Evolutionary conservation across 208 protist genomes (phyloP).

Genomic region (Wallacemonas sp.): DNA sequence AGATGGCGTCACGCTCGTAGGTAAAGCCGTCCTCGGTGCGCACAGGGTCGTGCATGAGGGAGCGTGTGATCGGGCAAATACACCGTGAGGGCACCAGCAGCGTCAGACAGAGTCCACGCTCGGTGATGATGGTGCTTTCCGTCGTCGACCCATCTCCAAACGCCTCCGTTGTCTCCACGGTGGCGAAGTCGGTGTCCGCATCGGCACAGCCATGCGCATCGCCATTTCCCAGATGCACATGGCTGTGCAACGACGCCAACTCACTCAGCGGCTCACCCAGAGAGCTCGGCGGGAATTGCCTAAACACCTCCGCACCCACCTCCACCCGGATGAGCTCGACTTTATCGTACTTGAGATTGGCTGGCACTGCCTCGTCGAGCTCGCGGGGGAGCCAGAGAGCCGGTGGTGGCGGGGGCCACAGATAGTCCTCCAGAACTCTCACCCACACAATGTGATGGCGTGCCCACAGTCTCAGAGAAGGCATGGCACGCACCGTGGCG

Average conservation of each 20-base stretch:
- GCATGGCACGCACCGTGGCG: slow-evolving; percentile 17
- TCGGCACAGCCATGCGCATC: too few species aligned
- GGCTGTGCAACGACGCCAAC: too few species aligned
- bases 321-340: slow-evolving; percentile 24
- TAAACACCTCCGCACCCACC: background rate
- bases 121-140: slow-evolving; percentile 1
- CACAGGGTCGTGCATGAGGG: slow-evolving; percentile 86
- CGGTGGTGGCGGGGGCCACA: slow-evolving; percentile 29
- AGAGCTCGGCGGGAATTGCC: background rate
- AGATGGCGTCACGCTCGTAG: slow-evolving; percentile 85
- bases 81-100: slow-evolving; percentile 25
- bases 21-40: slow-evolving; percentile 76
- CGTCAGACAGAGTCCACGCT: background rate
- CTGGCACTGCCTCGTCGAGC: slow-evolving; percentile 7
- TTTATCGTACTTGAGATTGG: slow-evolving; percentile 7
- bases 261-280: slow-evolving; percentile 4
- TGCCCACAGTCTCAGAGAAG: background rate
- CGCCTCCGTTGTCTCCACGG: too few species aligned
- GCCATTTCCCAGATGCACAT: too few species aligned
- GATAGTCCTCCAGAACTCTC: slow-evolving; percentile 6
- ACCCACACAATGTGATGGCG: slow-evolving; percentile 20
- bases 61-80: slow-evolving; percentile 83
- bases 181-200: too few species aligned
- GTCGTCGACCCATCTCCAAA: background rate
- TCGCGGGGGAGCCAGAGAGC: slow-evolving; percentile 30